These are phyloP conservation scores for Prunus mira DNA, from an alignment of 306 rosid genomes.

Conservation along the genomic window DNA sequence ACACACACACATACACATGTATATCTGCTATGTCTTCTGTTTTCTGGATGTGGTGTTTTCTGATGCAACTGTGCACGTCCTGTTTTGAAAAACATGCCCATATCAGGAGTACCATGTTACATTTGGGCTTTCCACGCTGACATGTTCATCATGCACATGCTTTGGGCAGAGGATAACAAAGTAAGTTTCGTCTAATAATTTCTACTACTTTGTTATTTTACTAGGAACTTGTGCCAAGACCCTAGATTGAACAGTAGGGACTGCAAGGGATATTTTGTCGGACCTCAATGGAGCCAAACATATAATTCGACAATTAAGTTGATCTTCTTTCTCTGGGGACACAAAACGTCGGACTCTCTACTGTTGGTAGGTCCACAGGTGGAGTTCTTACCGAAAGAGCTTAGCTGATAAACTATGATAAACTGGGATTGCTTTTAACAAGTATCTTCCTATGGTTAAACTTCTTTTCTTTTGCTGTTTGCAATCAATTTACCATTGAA, in stretches of 20 bases:
- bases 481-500: background rate
- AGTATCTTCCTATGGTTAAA: background rate
- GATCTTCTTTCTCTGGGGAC: constrained; percentile 22
- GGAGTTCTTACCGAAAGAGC: constrained; percentile 13
- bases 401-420: constrained; percentile 17
- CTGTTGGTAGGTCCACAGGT: constrained; percentile 24
- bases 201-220: constrained; percentile 17
- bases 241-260: constrained; percentile 33
- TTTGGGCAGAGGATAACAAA: constrained; percentile 8
- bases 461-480: background rate
- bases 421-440: constrained; percentile 2
- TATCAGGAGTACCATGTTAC: constrained; percentile 12
- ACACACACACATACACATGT: background rate
- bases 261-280: constrained; percentile 21
- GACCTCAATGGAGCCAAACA: constrained; percentile 26
- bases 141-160: constrained; percentile 42
- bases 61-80: constrained; percentile 24
- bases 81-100: background rate
- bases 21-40: constrained; percentile 2
- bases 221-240: constrained; percentile 21
- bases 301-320: constrained; percentile 29
- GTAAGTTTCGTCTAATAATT: constrained; percentile 25
- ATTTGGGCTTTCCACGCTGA: constrained; percentile 16
- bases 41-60: constrained; percentile 17
- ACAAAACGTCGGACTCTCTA: constrained; percentile 17